phyloP scores from a whole-genome alignment of 192 early-diverging fungal species.

The Coemansia sp. region DNA sequence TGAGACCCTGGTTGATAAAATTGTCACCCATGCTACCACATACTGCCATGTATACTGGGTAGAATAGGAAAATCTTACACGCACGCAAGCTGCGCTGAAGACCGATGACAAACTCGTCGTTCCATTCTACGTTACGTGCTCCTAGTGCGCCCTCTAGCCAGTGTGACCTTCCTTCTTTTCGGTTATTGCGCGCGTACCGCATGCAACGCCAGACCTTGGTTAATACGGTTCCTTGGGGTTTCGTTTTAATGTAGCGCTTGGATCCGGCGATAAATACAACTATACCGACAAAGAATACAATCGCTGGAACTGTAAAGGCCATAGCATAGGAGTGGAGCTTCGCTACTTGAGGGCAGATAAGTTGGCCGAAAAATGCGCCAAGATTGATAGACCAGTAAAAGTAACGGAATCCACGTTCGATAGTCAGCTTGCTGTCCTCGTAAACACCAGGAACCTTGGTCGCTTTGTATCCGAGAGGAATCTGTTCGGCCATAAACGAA shows the following conservation, averaged over 20 bases:
- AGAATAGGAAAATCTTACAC: conserved; percentile 45
- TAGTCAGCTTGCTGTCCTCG: conserved; percentile 62
- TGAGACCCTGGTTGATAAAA: conserved; percentile 62
- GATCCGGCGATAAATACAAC: conserved; percentile 57
- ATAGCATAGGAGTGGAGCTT: conserved; percentile 62
- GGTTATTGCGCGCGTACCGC: conserved; percentile 8
- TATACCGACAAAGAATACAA: conserved; percentile 58
- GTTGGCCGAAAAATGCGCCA: conserved; percentile 60
- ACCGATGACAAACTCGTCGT: conserved; percentile 38
- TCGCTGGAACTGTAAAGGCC: conserved; percentile 54
- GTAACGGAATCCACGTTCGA: conserved; percentile 72
- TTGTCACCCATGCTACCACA: conserved; percentile 67
- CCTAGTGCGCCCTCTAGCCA: conserved; percentile 6
- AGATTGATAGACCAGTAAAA: conserved; percentile 74
- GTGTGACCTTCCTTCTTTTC: conserved; percentile 18
- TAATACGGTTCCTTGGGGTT: conserved; percentile 66
- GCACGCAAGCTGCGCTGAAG: conserved; percentile 24
- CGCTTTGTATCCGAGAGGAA: conserved; percentile 23
- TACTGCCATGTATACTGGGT: conserved; percentile 40
- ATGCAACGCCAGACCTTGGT: conserved; percentile 54
- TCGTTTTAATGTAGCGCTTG: conserved; percentile 56
- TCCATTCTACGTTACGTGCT: conserved; percentile 5
- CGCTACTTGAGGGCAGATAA: conserved; percentile 59
- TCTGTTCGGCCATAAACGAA: conserved; percentile 73
- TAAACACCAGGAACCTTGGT: conserved; percentile 42